Percentiles rank a stretch among this genome's conserved stretches.
Conservation (phyloP, 2,329 filamentous ascomycete genomes). For the Rasamsonia emersonii region DNA sequence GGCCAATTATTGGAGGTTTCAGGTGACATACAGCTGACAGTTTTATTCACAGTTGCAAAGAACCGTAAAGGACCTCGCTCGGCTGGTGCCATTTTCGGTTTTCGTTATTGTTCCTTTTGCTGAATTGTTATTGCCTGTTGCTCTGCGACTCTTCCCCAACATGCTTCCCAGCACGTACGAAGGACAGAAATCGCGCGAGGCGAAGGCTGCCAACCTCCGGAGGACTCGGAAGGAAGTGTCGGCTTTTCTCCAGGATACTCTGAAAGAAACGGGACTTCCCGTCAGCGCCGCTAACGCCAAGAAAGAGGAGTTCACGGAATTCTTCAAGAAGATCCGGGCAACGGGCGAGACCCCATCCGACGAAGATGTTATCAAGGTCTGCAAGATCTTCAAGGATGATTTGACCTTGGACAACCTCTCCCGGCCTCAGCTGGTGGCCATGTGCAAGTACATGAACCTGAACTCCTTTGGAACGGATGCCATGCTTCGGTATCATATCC, state of each 20-base stretch:
- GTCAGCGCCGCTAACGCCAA: constrained; percentile 75
- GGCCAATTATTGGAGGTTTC: constrained; percentile 1
- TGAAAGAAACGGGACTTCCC: constrained; percentile 88
- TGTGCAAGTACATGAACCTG: constrained; percentile 97
- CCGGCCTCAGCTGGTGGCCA: constrained; percentile 87
- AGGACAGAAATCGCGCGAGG: constrained; percentile 79
- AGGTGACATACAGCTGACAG: constrained; percentile 8
- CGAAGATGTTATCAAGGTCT: constrained; percentile 94
- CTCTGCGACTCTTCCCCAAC: constrained; percentile 92
- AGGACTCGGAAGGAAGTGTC: constrained; percentile 90
- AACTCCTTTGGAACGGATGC: constrained; percentile 95
- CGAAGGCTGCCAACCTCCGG: constrained; percentile 72
- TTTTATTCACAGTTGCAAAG: constrained; percentile 55
- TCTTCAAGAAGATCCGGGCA: constrained; percentile 91
- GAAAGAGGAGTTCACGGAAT: constrained; percentile 88
- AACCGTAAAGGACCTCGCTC: constrained; percentile 87
- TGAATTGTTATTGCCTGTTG: constrained; percentile 82
- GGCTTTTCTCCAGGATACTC: constrained; percentile 74
- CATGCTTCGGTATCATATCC: constrained; percentile 94
- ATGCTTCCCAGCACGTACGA: constrained; percentile 96
- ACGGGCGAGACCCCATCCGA: constrained; percentile 84
- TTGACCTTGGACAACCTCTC: constrained; percentile 95
- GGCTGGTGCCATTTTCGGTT: constrained; percentile 89
- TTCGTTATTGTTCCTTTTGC: constrained; percentile 97
- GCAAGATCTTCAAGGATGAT: constrained; percentile 98